These are phyloP conservation scores for Mortierella sp. DNA, from an alignment of 371 early-diverging fungal genomes.

Conservation along the genomic window DNA sequence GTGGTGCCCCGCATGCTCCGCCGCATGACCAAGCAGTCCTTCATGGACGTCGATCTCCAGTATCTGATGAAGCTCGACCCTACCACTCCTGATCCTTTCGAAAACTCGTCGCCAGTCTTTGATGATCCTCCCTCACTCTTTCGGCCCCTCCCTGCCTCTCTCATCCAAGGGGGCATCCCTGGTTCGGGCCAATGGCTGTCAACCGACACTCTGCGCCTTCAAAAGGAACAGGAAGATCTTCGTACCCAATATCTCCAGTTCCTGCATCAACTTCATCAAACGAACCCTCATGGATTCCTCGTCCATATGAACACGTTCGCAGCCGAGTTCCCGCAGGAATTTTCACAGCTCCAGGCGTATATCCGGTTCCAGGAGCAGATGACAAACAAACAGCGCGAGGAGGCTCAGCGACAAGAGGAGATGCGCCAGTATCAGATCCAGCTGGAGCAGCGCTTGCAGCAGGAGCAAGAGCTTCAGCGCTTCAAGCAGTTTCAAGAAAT, in stretches of 20 bases:
- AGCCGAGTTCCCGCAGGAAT: slow-evolving; percentile 45
- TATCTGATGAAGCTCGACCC: slow-evolving; percentile 52
- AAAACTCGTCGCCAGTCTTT: slow-evolving; percentile 46
- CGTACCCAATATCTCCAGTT: slow-evolving; percentile 49
- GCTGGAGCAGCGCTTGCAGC: slow-evolving; percentile 31
- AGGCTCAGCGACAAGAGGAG: slow-evolving; percentile 35
- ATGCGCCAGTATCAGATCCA: slow-evolving; percentile 51
- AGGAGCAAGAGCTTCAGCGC: slow-evolving; percentile 34
- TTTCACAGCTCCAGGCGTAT: slow-evolving; percentile 46
- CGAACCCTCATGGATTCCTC: slow-evolving; percentile 42
- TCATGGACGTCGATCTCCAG: slow-evolving; percentile 53
- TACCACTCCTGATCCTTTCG: slow-evolving; percentile 42
- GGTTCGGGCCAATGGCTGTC: slow-evolving; percentile 45
- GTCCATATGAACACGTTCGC: slow-evolving; percentile 55
- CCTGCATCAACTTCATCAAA: slow-evolving; percentile 39
- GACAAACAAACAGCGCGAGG: slow-evolving; percentile 27
- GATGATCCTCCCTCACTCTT: slow-evolving; percentile 52
- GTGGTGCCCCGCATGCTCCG: slow-evolving; percentile 49
- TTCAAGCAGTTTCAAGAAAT: slow-evolving; percentile 25
- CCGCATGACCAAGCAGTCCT: slow-evolving; percentile 51
- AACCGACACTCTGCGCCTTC: slow-evolving; percentile 36
- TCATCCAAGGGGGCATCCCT: slow-evolving; percentile 8
- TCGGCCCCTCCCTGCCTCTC: slow-evolving; percentile 37
- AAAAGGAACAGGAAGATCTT: slow-evolving; percentile 53
- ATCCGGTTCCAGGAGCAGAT: slow-evolving; percentile 42